A percentile compares a stretch with the other conserved stretches of the same genome.
Evolutionary conservation across 2,329 filamentous ascomycete genomes (phyloP).

Genomic region (Rachicladosporium sp.): DNA sequence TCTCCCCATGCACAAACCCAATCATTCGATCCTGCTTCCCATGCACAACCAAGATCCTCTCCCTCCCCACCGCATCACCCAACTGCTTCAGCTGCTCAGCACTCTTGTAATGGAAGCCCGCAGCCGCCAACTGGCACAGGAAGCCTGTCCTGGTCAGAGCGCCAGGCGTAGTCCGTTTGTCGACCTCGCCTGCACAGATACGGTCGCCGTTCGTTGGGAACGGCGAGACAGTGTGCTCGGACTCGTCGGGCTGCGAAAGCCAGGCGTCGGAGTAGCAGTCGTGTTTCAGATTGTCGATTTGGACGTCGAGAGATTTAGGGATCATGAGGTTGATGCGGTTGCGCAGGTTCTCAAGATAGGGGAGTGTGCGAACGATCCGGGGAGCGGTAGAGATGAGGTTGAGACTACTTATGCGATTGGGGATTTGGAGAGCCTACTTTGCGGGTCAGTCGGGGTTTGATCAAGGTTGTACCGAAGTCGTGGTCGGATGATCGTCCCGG

Average conservation of each 20-base stretch:
- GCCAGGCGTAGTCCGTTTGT: slow-evolving; percentile 51
- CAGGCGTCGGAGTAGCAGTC: slow-evolving; percentile 56
- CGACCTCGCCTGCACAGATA: slow-evolving; percentile 66
- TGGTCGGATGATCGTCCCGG: too few species aligned
- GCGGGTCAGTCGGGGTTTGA: too few species aligned
- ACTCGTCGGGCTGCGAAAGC: slow-evolving; percentile 48
- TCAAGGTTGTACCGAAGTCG: too few species aligned
- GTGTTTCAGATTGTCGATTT: slow-evolving; percentile 50
- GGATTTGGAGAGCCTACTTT: slow-evolving; percentile 31
- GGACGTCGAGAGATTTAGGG: slow-evolving; percentile 57
- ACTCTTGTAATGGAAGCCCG: slow-evolving; percentile 68
- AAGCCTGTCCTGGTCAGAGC: slow-evolving; percentile 57
- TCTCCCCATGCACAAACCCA: slow-evolving; percentile 53
- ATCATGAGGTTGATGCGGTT: slow-evolving; percentile 46
- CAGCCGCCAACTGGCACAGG: slow-evolving; percentile 64
- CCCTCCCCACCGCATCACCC: slow-evolving; percentile 55
- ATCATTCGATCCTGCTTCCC: slow-evolving; percentile 69
- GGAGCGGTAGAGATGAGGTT: slow-evolving; percentile 39
- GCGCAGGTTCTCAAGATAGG: slow-evolving; percentile 51
- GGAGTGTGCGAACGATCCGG: slow-evolving; percentile 33
- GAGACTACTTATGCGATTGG: slow-evolving; percentile 36
- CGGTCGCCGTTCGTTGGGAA: slow-evolving; percentile 72
- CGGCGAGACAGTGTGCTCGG: slow-evolving; percentile 28
- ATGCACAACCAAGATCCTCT: slow-evolving; percentile 66
- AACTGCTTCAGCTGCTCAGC: slow-evolving; percentile 52